phyloP scores from a whole-genome alignment of 352 stramenopile species.

The Globisporangium megalacanthum region DNA sequence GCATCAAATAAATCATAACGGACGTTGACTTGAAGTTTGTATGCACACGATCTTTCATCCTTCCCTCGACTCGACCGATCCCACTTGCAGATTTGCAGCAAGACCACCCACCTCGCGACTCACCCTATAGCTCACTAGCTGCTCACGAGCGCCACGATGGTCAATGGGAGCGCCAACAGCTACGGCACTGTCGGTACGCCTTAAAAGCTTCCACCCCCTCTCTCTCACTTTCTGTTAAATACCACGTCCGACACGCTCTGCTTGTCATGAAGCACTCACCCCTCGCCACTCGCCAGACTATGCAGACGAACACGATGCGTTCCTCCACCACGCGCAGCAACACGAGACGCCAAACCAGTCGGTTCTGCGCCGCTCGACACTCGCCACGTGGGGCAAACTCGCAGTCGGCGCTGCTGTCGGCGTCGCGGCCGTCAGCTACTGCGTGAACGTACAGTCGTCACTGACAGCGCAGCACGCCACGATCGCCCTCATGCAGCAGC shows the following conservation, averaged over 20 bases:
- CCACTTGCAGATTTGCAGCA: not conserved
- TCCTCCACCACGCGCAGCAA: slow-evolving; percentile 5
- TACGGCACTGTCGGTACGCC: slow-evolving; percentile 7
- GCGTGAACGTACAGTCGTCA: slow-evolving; percentile 32
- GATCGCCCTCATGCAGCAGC: slow-evolving; percentile 39
- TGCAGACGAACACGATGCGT: slow-evolving; percentile 19
- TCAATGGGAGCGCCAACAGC: not conserved
- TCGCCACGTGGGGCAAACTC: slow-evolving; percentile 25
- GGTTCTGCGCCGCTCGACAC: not conserved
- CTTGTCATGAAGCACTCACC: too few relatives aligned
- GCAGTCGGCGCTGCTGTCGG: slow-evolving; percentile 27
- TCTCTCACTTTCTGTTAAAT: not conserved
- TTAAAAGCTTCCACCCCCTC: too few relatives aligned
- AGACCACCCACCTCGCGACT: not conserved
- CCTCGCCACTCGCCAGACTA: slow-evolving; percentile 9
- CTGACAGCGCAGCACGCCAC: slow-evolving; percentile 27
- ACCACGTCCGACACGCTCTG: not conserved
- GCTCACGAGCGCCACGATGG: not conserved
- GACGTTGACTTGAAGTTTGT: too few relatives aligned
- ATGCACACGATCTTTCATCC: too few relatives aligned
- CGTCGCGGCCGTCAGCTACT: slow-evolving; percentile 26
- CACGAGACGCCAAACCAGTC: not conserved
- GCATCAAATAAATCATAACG: too few relatives aligned
- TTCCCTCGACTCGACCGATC: too few relatives aligned
- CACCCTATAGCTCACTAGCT: too few relatives aligned